Base-by-base conservation (phyloP, 345 rosid genomes). In the Turritis glabra region DNA sequence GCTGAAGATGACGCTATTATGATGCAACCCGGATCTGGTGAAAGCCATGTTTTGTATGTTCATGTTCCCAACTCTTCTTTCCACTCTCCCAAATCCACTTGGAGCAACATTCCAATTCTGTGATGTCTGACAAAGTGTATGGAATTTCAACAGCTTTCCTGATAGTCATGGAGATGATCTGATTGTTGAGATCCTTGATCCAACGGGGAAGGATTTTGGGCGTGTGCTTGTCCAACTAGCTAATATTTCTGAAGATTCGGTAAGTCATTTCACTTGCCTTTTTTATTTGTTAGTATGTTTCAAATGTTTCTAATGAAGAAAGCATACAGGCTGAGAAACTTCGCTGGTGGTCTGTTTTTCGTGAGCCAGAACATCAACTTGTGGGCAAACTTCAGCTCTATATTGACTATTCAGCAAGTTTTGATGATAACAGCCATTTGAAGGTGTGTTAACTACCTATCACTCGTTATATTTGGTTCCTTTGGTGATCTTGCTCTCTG, bases 21-120 rank as follows among this genome's bases (percentile, higher is more conserved):
- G 75, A 84, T 95, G 97, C 97, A 92, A 65, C 93, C 96, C 43
- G 99, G 97, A 76, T 90, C 97, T 61, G 91, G 97, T 74, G 99
- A 95, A 90, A 82, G 85, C 67, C 96, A 92, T 73, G 85, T 95
- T 69, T 95, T 95, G 99, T 95, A 90, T 72, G 97, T 81, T 43
- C 47, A 25, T 78, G 27, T 62, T 70, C 71, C 26, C 22, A 43
- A 37, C 41, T 54, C 37, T 25, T 19, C 43, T 78, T 37, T 69
- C 65, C 79, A 64, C 33, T 32, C 32, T 40, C 71, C 8, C 50
- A 35, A 60, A 41, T 43, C 33, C 50, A 40, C 27, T 46, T 52
- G 19, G 25, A 37, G 29, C 44, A 64, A 47, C 67, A 57, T 77
- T 63, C 19, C 47, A 32, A 67, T 43, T 60, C 6, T 75, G 26